Conservation (phyloP, 2,329 filamentous ascomycete genomes). For the Magnaporthiopsis incrustans region DNA sequence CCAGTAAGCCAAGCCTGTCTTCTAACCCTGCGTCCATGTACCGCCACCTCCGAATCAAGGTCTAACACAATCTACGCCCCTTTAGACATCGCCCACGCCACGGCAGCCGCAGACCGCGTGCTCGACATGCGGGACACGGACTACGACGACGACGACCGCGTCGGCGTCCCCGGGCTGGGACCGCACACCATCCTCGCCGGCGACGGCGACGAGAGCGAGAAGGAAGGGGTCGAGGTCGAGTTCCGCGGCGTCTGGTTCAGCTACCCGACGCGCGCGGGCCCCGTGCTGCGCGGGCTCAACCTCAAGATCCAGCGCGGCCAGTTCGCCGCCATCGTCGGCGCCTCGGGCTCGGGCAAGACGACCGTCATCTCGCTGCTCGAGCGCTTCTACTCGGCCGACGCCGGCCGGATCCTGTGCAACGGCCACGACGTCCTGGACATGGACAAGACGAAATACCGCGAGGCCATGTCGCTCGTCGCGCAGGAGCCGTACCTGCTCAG, state of each 20-base stretch:
- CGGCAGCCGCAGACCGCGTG: conserved; percentile 48
- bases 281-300: conserved; percentile 23
- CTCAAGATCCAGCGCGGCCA: conserved; percentile 15
- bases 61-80: neutral
- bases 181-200: conserved; percentile 20
- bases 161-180: conserved; percentile 10
- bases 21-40: no score
- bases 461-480: conserved; percentile 29
- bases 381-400: conserved; percentile 48
- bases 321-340: conserved; percentile 49
- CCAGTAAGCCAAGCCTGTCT: conserved; percentile 15
- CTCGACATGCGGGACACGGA: conserved; percentile 35
- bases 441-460: conserved; percentile 22
- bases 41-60: neutral
- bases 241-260: conserved; percentile 45
- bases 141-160: neutral
- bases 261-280: conserved; percentile 44
- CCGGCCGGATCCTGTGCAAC: conserved; percentile 38
- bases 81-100: conserved; percentile 35
- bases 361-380: conserved; percentile 38
- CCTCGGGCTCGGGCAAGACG: conserved; percentile 50
- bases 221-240: conserved; percentile 43
- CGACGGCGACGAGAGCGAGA: conserved; percentile 18
- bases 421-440: conserved; percentile 38
- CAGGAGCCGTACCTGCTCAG: conserved; percentile 63